phyloP scores from a whole-genome alignment of 2,329 filamentous ascomycete species.

The Neonectria hederae region DNA sequence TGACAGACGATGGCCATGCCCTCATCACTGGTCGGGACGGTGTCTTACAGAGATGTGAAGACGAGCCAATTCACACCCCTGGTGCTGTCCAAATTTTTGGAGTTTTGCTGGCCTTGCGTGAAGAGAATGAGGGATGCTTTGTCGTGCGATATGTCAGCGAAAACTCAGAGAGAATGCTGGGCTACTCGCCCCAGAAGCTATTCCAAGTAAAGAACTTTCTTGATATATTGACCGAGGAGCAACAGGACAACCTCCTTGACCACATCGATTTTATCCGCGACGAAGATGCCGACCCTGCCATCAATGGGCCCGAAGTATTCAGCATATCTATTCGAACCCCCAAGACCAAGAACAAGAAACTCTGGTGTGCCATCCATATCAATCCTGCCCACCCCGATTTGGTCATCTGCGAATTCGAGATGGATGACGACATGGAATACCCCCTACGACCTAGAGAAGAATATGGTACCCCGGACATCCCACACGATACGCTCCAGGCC shows the following conservation, averaged over 20 bases:
- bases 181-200: slow-evolving; percentile 78
- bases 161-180: slow-evolving; percentile 79
- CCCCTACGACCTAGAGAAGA: slow-evolving; percentile 73
- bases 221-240: slow-evolving; percentile 85
- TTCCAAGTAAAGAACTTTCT: slow-evolving; percentile 80
- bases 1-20: slow-evolving; percentile 81
- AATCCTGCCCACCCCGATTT: slow-evolving; percentile 73
- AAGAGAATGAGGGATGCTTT: slow-evolving; percentile 74
- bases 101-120: slow-evolving; percentile 76
- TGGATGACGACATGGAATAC: slow-evolving; percentile 77
- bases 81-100: slow-evolving; percentile 86
- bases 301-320: slow-evolving; percentile 87
- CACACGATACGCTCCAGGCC: slow-evolving; percentile 78
- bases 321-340: slow-evolving; percentile 75
- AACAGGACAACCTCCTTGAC: slow-evolving; percentile 83
- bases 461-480: slow-evolving; percentile 65
- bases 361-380: slow-evolving; percentile 90
- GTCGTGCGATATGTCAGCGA: slow-evolving; percentile 81
- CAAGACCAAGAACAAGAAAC: slow-evolving; percentile 66
- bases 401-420: slow-evolving; percentile 88
- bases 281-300: slow-evolving; percentile 77
- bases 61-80: slow-evolving; percentile 89
- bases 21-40: slow-evolving; percentile 83
- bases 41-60: slow-evolving; percentile 82
- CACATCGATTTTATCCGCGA: slow-evolving; percentile 90